Percentiles rank a stretch among this genome's conserved stretches.
Conservation (phyloP, 768 basidiomycete species). For the Termitomyces titanicus region DNA sequence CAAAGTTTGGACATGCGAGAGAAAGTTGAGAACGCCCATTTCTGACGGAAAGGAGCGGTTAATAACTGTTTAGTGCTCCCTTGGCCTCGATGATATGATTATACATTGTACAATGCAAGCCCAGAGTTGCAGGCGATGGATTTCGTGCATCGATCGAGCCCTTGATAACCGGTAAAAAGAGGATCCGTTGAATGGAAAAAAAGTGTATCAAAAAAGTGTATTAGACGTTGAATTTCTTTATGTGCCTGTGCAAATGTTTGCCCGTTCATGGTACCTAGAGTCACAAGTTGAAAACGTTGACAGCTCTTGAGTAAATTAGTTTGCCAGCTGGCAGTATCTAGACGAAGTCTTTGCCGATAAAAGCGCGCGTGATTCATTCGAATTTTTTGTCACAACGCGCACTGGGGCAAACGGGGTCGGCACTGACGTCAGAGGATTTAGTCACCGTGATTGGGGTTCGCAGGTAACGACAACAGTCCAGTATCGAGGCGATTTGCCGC, state of each 20-base stretch:
- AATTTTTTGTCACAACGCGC: neutral
- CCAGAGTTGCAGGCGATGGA: neutral
- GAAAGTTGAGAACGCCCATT: neutral
- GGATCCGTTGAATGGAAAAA: neutral
- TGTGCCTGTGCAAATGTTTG: slow-evolving; percentile 10
- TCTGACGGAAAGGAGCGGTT: neutral
- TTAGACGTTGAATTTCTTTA: slow-evolving; percentile 5
- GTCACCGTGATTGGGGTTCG: neutral
- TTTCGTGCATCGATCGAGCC: neutral
- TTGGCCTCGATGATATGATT: neutral
- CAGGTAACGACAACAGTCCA: too few relatives aligned
- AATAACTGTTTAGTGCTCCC: too few relatives aligned
- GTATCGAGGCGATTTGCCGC: slow-evolving; percentile 2
- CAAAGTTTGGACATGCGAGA: neutral
- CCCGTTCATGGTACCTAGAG: slow-evolving; percentile 4
- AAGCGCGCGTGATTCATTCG: slow-evolving; percentile 3
- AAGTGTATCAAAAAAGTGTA: slow-evolving; percentile 13
- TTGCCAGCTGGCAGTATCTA: slow-evolving; percentile 1
- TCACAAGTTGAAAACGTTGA: neutral
- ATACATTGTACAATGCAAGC: neutral
- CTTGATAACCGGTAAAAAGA: neutral
- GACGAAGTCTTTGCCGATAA: slow-evolving; percentile 10
- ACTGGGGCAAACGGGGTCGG: slow-evolving; percentile 5
- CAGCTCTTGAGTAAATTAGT: neutral
- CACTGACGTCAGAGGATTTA: slow-evolving; percentile 7